phyloP scores from a whole-genome alignment of 1,284 basidiomycete genomes.

The Sporisorium exsertum region DNA sequence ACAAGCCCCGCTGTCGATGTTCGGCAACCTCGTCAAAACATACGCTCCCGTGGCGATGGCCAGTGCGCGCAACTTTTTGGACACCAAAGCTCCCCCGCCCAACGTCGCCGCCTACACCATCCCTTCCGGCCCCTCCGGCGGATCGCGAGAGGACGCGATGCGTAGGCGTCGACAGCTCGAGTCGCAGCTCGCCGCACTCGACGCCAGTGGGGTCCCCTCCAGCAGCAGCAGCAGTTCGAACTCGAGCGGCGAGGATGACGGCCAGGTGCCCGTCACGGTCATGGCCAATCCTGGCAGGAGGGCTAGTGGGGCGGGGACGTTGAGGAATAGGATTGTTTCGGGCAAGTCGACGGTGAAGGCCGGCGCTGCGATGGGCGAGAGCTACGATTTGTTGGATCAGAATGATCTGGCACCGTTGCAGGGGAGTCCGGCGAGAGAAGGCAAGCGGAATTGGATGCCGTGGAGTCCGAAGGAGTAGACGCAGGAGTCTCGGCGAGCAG shows the following conservation, averaged over 20 bases:
- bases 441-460: conserved; percentile 23
- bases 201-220: conserved; percentile 19
- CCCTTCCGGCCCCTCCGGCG: not conserved
- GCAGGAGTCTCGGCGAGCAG: too few relatives aligned
- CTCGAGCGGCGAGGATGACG: conserved; percentile 8
- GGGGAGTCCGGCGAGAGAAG: not conserved
- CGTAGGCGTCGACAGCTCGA: conserved; percentile 31
- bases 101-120: conserved; percentile 22
- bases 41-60: conserved; percentile 47
- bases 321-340: conserved; percentile 17
- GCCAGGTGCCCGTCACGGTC: conserved; percentile 15
- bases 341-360: conserved; percentile 23
- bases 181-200: conserved; percentile 35
- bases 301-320: conserved; percentile 8
- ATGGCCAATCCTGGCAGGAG: conserved; percentile 17
- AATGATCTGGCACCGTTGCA: conserved; percentile 24
- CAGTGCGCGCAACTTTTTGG: conserved; percentile 25
- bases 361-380: conserved; percentile 29
- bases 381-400: conserved; percentile 49
- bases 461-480: conserved; percentile 34
- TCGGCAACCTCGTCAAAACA: conserved; percentile 38
- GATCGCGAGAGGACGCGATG: conserved; percentile 24
- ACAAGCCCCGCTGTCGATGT: conserved; percentile 27
- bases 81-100: conserved; percentile 27
- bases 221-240: conserved; percentile 18